These are phyloP conservation scores for Crithidia bombi DNA, from an alignment of 208 protist genomes.

Conservation along the genomic window DNA sequence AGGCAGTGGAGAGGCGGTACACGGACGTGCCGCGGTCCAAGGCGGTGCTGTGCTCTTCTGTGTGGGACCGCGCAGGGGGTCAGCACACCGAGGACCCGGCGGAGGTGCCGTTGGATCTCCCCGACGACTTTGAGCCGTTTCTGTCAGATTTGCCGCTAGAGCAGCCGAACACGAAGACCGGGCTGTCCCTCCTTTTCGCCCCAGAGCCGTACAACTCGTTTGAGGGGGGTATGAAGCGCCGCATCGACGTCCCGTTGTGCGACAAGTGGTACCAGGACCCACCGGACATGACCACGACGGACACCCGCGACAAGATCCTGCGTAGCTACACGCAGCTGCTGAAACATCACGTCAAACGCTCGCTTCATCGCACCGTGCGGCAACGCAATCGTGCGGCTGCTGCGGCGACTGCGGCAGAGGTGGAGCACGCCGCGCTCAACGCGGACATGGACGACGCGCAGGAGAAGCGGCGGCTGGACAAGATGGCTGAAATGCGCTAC, in stretches of 20 bases:
- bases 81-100: conserved; percentile 35
- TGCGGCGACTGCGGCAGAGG: conserved; percentile 8
- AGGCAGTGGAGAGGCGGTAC: conserved; percentile 67
- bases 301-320: conserved; percentile 92
- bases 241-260: conserved; percentile 99
- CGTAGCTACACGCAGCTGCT: conserved; percentile 99
- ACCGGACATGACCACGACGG: conserved; percentile 67
- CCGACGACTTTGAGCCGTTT: conserved; percentile 82
- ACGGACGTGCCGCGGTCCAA: conserved; percentile 28
- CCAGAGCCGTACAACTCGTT: conserved; percentile 97
- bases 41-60: conserved; percentile 48
- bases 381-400: conserved; percentile 23
- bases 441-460: conserved; percentile 23
- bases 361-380: conserved; percentile 91
- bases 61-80: conserved; percentile 23
- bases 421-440: conserved; percentile 1
- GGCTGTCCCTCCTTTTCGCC: conserved; percentile 98
- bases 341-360: conserved; percentile 99
- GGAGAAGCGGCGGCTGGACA: conserved; percentile 85
- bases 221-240: conserved; percentile 94
- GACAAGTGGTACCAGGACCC: conserved; percentile 98
- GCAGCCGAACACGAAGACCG: conserved; percentile 91
- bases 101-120: conserved; percentile 42
- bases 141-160: conserved; percentile 91
- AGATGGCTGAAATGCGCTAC: conserved; percentile 97